These are phyloP conservation scores for Xylaria sp. DNA, from an alignment of 2,329 filamentous ascomycete genomes.

Conservation along the genomic window DNA sequence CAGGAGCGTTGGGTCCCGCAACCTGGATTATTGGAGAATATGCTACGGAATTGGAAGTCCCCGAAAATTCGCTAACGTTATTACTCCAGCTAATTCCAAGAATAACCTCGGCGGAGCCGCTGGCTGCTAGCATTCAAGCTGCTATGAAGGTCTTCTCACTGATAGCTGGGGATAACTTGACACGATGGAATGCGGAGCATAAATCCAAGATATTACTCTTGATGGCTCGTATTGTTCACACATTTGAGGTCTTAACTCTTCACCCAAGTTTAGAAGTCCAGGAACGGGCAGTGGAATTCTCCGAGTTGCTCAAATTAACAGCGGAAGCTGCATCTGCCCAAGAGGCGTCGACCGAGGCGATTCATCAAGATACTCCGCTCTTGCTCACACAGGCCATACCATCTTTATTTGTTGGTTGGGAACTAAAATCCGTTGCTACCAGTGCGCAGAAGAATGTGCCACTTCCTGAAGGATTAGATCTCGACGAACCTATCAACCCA, in stretches of 20 bases:
- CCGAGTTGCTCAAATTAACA: slow-evolving; percentile 87
- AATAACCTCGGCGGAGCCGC: slow-evolving; percentile 69
- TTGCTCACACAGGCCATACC: slow-evolving; percentile 92
- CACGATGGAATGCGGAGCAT: slow-evolving; percentile 76
- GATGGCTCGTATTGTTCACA: slow-evolving; percentile 83
- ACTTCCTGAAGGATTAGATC: slow-evolving; percentile 77
- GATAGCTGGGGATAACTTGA: slow-evolving; percentile 72
- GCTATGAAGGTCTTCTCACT: slow-evolving; percentile 85
- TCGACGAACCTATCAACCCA: slow-evolving; percentile 84
- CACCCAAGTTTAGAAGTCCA: slow-evolving; percentile 95
- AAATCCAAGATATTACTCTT: slow-evolving; percentile 81
- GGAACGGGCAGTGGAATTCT: slow-evolving; percentile 91
- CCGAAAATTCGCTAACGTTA: slow-evolving; percentile 77
- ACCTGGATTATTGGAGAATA: slow-evolving; percentile 93
- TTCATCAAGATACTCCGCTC: slow-evolving; percentile 76
- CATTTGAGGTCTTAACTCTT: slow-evolving; percentile 79
- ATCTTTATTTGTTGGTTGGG: slow-evolving; percentile 84
- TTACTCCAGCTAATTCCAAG: slow-evolving; percentile 75
- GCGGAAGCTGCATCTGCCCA: slow-evolving; percentile 82
- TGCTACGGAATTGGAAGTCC: slow-evolving; percentile 74
- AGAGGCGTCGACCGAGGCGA: slow-evolving; percentile 63
- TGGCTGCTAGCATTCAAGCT: slow-evolving; percentile 86
- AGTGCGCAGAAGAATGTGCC: slow-evolving; percentile 90
- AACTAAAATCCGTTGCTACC: slow-evolving; percentile 88
- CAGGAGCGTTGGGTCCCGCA: slow-evolving; percentile 77